Percentiles rank a stretch among this genome's conserved stretches.
These are phyloP conservation scores for Nakazawaea laoshanensis DNA, from an alignment of 805 yeast species.

Conservation along the genomic window DNA sequence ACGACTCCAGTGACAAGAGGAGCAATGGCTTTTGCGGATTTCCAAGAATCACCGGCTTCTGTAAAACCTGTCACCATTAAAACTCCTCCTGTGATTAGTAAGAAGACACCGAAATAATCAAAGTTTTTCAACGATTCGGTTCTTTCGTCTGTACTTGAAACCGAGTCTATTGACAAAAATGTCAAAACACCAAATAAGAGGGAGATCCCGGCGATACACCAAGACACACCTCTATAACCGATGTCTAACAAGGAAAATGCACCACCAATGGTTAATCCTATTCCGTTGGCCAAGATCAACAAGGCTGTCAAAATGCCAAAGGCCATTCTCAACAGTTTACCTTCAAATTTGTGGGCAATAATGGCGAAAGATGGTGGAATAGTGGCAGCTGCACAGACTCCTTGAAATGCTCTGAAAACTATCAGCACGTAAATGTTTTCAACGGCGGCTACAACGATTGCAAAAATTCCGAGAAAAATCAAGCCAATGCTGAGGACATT, in stretches of 20 bases:
- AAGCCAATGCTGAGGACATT: constrained; percentile 17
- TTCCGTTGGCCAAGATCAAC: constrained; percentile 23
- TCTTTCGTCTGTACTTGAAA: constrained; percentile 15
- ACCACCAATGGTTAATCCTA: constrained; percentile 36
- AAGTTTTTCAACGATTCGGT: constrained; percentile 19
- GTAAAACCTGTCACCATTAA: constrained; percentile 34
- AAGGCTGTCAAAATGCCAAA: constrained; percentile 19
- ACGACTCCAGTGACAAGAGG: constrained; percentile 30
- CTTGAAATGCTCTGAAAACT: constrained; percentile 28
- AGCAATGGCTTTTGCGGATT: constrained; percentile 29
- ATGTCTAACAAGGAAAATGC: constrained; percentile 26
- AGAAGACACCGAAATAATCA: constrained; percentile 25
- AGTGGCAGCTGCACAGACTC: constrained; percentile 24
- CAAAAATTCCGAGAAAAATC: constrained; percentile 16
- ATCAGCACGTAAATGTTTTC: constrained; percentile 22
- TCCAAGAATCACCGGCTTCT: constrained; percentile 36
- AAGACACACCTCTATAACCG: constrained; percentile 16
- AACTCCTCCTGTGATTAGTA: constrained; percentile 26
- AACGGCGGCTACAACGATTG: constrained; percentile 22
- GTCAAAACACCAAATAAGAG: constrained; percentile 15
- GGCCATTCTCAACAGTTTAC: constrained; percentile 15
- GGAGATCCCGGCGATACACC: constrained; percentile 25
- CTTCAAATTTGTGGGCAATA: constrained; percentile 11
- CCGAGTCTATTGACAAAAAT: constrained; percentile 20
- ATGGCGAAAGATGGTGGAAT: constrained; percentile 26